phyloP scores from a whole-genome alignment of 2,329 filamentous ascomycete species.

The Emydomyces testavorans region DNA sequence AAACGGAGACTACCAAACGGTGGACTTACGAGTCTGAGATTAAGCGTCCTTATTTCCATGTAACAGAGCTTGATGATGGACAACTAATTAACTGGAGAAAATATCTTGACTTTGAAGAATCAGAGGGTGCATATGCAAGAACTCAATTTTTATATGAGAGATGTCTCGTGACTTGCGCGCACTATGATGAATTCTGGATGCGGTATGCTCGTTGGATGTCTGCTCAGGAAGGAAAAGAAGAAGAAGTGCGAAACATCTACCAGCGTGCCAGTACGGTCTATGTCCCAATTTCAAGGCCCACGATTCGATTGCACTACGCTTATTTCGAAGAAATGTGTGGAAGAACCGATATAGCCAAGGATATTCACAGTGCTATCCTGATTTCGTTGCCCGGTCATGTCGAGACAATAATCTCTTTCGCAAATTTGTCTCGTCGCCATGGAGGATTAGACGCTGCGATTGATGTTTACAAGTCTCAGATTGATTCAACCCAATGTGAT shows the following conservation, averaged over 20 bases:
- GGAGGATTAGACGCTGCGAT: constrained; percentile 74
- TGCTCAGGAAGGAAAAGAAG: constrained; percentile 64
- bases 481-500: constrained; percentile 60
- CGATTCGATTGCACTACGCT: constrained; percentile 78
- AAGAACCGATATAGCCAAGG: constrained; percentile 64
- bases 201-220: constrained; percentile 95
- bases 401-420: constrained; percentile 78
- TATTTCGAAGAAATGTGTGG: constrained; percentile 84
- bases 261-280: constrained; percentile 74
- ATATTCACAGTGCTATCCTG: constrained; percentile 74
- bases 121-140: constrained; percentile 63
- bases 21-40: constrained; percentile 94
- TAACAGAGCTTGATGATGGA: constrained; percentile 76
- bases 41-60: constrained; percentile 93
- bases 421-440: constrained; percentile 74
- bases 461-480: constrained; percentile 66
- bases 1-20: constrained; percentile 78
- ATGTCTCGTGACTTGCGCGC: constrained; percentile 80
- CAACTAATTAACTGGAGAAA: constrained; percentile 88
- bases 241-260: constrained; percentile 87
- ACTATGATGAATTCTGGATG: constrained; percentile 97
- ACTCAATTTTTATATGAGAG: constrained; percentile 83
- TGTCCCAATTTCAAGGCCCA: constrained; percentile 74
- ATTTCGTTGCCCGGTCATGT: constrained; percentile 65
- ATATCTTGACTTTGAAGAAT: constrained; percentile 91